Evolutionary conservation across 225 moss, liverwort and hornwort species (phyloP).

Genomic region (Polytrichum formosum): DNA sequence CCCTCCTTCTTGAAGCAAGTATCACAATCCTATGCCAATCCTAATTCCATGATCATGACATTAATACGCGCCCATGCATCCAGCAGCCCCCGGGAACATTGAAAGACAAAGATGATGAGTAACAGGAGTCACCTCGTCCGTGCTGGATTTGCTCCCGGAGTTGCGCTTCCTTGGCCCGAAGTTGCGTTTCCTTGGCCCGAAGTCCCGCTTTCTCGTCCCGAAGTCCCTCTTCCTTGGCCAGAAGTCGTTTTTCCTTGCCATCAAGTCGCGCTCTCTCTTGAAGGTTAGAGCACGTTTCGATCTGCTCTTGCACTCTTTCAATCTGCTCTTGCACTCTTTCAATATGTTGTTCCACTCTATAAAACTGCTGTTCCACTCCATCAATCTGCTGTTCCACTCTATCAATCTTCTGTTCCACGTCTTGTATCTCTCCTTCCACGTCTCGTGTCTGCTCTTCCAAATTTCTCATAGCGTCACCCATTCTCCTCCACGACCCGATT

Average conservation of each 20-base stretch:
- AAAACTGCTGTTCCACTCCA: no score
- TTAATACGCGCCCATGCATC: conserved; percentile 4
- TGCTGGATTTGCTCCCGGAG: conserved; percentile 1
- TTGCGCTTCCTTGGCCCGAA: conserved; percentile 6
- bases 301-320: not conserved
- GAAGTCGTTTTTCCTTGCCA: no score
- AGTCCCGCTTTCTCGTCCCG: not conserved
- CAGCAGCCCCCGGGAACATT: conserved; percentile 4
- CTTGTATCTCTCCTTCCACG: no score
- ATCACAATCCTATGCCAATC: no score
- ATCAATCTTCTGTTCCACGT: no score
- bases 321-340: no score
- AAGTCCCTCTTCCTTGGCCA: not conserved
- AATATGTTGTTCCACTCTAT: no score
- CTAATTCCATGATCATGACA: not conserved
- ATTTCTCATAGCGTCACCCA: conserved; percentile 1
- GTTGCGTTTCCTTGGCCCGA: no score
- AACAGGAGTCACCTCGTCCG: conserved; percentile 5
- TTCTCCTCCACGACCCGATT: conserved; percentile 4
- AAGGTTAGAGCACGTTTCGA: not conserved
- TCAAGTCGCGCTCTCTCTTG: not conserved
- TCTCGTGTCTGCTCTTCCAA: not conserved
- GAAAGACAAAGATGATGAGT: not conserved
- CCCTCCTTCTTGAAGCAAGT: no score
- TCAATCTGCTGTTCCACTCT: no score